Conservation (phyloP, 2,329 filamentous ascomycete species). For the Colletotrichum filicis region DNA sequence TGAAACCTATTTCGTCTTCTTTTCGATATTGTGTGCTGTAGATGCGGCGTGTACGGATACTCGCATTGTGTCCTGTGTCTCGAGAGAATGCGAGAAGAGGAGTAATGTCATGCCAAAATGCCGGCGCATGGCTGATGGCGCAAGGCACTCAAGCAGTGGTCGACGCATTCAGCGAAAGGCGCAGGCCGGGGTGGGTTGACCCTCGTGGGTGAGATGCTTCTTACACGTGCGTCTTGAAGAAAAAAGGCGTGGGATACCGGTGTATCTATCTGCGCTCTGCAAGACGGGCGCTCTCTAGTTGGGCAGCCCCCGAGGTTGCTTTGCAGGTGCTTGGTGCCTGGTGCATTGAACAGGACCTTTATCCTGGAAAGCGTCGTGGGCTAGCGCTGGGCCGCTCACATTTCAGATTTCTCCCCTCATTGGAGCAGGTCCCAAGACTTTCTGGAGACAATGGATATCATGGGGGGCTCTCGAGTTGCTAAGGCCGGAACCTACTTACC, state of each 20-base stretch:
- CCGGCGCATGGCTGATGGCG: not conserved
- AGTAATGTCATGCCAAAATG: not conserved
- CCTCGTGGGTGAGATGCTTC: not conserved
- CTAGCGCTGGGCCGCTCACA: not conserved
- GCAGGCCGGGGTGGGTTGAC: not conserved
- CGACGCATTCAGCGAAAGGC: not conserved
- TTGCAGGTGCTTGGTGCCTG: not conserved
- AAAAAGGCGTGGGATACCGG: not conserved
- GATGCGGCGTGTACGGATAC: not conserved
- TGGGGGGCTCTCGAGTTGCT: not conserved
- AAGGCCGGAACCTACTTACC: not conserved
- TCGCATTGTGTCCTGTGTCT: not conserved
- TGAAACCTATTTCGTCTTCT: not conserved
- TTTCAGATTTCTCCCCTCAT: constrained; percentile 2
- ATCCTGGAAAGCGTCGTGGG: not conserved
- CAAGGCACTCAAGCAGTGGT: not conserved
- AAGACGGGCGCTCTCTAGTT: not conserved
- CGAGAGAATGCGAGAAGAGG: not conserved
- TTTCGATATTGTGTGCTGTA: not conserved
- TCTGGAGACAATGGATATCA: not conserved
- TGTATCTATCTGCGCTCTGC: not conserved
- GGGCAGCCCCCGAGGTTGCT: not conserved
- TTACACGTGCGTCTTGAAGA: constrained; percentile 4
- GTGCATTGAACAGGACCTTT: not conserved
- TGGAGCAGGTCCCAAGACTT: constrained; percentile 1